These are phyloP conservation scores for Mrakiaceae sp. DNA, from an alignment of 1,284 basidiomycete genomes.

Conservation along the genomic window DNA sequence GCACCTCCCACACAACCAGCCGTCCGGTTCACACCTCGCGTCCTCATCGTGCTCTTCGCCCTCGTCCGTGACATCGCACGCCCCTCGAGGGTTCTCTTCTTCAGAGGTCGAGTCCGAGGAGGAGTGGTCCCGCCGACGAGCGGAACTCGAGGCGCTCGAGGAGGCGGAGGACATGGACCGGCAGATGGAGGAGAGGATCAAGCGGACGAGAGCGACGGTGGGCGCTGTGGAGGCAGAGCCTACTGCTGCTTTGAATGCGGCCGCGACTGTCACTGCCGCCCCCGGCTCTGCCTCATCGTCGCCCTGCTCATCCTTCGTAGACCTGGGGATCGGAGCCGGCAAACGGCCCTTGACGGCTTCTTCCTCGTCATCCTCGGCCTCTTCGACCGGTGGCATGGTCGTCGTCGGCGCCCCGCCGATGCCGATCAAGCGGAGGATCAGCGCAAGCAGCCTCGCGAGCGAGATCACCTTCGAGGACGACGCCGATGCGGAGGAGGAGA, in stretches of 20 bases:
- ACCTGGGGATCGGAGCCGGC: background rate
- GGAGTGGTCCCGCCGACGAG: slow-evolving; percentile 66
- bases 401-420: background rate
- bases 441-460: slow-evolving; percentile 49
- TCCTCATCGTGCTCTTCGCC: slow-evolving; percentile 36
- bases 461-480: slow-evolving; percentile 46
- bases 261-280: slow-evolving; percentile 39
- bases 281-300: background rate
- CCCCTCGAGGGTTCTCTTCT: slow-evolving; percentile 35
- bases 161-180: slow-evolving; percentile 65
- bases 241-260: slow-evolving; percentile 59
- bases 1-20: slow-evolving; percentile 24
- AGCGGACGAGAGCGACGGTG: slow-evolving; percentile 44
- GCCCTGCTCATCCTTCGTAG: background rate
- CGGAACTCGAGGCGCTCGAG: slow-evolving; percentile 51
- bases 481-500: slow-evolving; percentile 53
- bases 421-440: slow-evolving; percentile 9
- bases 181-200: slow-evolving; percentile 66
- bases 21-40: slow-evolving; percentile 15
- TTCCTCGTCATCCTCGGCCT: background rate
- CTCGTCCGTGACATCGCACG: slow-evolving; percentile 24
- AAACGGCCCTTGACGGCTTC: background rate
- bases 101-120: slow-evolving; percentile 51
- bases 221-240: slow-evolving; percentile 43
- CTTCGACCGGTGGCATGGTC: background rate